Evolutionary conservation across 805 yeast genomes (phyloP).

Genomic region (Cyberlindnera nakhonratchasimensis): DNA sequence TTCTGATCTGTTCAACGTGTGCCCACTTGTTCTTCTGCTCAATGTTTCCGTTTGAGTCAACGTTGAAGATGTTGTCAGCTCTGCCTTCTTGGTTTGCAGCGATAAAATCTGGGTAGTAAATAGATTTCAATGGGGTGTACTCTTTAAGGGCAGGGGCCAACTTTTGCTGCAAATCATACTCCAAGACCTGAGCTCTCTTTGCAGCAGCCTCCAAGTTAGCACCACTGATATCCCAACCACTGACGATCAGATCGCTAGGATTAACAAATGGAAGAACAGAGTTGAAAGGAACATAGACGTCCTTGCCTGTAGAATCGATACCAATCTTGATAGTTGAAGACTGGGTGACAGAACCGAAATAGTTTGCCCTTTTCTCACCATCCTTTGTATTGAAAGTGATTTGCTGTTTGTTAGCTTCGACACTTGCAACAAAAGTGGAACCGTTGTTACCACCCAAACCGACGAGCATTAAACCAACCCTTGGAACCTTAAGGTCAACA

Average conservation of each 20-base stretch:
- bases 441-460: conserved; percentile 98
- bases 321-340: conserved; percentile 88
- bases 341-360: conserved; percentile 94
- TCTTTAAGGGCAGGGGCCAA: conserved; percentile 59
- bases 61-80: conserved; percentile 81
- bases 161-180: conserved; percentile 76
- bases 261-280: conserved; percentile 81
- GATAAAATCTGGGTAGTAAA: conserved; percentile 94
- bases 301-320: conserved; percentile 73
- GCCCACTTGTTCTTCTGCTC: conserved; percentile 71
- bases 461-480: conserved; percentile 83
- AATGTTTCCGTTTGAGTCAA: conserved; percentile 45
- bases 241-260: conserved; percentile 86
- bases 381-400: conserved; percentile 77
- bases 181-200: conserved; percentile 83
- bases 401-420: conserved; percentile 79
- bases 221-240: conserved; percentile 93
- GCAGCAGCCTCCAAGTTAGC: conserved; percentile 71
- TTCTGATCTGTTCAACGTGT: conserved; percentile 83
- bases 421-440: conserved; percentile 81
- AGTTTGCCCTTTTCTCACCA: conserved; percentile 69
- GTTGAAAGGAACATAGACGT: conserved; percentile 90
- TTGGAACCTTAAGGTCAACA: conserved; percentile 76
- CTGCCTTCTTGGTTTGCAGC: conserved; percentile 92
- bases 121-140: conserved; percentile 71